Base-by-base conservation (phyloP, 192 early-diverging fungal species). In the Umbelopsis sp. region DNA sequence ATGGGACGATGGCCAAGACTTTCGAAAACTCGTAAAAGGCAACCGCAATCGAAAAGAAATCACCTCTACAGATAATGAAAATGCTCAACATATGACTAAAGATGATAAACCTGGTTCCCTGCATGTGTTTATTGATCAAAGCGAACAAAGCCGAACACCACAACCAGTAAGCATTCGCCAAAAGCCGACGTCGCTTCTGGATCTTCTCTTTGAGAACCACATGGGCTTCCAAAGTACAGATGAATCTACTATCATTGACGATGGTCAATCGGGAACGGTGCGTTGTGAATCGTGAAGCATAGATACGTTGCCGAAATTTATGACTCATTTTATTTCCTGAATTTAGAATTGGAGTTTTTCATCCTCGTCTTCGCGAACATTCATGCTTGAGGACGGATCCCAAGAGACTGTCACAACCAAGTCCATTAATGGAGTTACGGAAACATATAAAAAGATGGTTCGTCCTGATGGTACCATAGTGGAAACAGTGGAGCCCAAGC, bases 301-400 rank as follows among this genome's bases (percentile, higher is more conserved):
- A 12, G 1, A 25, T 25, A 25, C 21, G 51, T 52, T 21, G 21
- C 51, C 51, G 27, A 6, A 41, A 41, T 41, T 41, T 9, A 61
- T 35, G 2, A 61, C 30, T 61, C 3, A 55, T 61, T 7, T 35
- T 35, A 3, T 4, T 30, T 61, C 10, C 25, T 33, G 6, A 35
- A n/a, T 15, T 8, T 37, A 61, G 55, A 35, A n/a, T 5, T 61
- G 55, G 55, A 61, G 25, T 61, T 61, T 61, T 35, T 61, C 55
- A 0, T 61, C 55, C 2, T 61, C 55, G 0, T 61, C 55, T 35
- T 61, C 55, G 1, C 27, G 55, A 35, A 61, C 55, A 6, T 16
- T 16, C 4, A 16, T 35, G 55, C 30, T 61, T 16, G 27, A 25
- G 27, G 55, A 61, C 33, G 55, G 55, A 2, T 61, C 55, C 18